Evolutionary conservation across 1,139 yeast genomes (phyloP).

Genomic region (Candida sanyaensis): DNA sequence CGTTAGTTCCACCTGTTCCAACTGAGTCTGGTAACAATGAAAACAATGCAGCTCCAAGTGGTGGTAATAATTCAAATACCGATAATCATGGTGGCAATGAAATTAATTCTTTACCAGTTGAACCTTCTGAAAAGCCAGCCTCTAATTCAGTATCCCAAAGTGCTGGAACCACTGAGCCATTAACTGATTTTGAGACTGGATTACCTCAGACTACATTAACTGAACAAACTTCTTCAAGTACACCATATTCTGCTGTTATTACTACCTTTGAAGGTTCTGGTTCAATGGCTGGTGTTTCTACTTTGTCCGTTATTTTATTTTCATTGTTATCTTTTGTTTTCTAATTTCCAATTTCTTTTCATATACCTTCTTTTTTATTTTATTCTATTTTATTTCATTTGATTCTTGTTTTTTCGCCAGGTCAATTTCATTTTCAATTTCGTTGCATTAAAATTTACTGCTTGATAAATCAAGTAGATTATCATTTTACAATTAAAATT

Average conservation of each 20-base stretch:
- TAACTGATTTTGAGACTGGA: not conserved
- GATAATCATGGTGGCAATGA: no score
- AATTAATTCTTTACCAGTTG: not conserved
- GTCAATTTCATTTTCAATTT: not conserved
- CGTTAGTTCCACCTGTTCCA: not conserved
- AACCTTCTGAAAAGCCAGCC: not conserved
- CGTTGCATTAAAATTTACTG: not conserved
- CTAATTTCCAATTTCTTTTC: not conserved
- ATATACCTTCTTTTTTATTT: no score
- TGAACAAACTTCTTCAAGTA: not conserved
- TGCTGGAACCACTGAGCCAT: not conserved
- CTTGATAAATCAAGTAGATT: no score
- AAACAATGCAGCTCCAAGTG: no score
- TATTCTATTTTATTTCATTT: no score
- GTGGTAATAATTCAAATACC: no score
- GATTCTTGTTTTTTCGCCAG: not conserved
- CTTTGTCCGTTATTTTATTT: not conserved
- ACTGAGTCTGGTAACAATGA: not conserved
- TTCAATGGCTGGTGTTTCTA: not conserved
- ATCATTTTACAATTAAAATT: no score
- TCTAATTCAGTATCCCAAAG: not conserved
- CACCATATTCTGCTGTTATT: not conserved
- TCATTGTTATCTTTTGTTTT: not conserved
- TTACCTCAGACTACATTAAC: not conserved
- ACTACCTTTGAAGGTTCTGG: conserved; percentile 3